Conservation (phyloP, 140 eudicot species). For the Senecio squalidus region DNA sequence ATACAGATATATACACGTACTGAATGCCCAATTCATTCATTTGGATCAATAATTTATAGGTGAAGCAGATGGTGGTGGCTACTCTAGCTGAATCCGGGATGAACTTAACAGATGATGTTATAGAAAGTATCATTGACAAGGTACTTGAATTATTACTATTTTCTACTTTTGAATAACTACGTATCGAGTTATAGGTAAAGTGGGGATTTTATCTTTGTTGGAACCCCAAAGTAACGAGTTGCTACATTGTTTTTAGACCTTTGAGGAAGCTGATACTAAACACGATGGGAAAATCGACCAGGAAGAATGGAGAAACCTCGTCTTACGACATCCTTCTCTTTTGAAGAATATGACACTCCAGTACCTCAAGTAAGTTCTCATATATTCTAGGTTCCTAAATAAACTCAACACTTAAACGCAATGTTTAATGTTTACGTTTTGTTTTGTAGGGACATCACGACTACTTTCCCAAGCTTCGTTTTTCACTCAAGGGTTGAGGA, state of each 20-base stretch:
- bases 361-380: conserved; percentile 65
- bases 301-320: conserved; percentile 95
- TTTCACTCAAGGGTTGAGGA: conserved; percentile 87
- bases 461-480: conserved; percentile 92
- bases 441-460: conserved; percentile 65
- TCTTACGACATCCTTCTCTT: conserved; percentile 82
- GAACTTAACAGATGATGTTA: conserved; percentile 78
- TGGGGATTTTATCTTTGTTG: too few relatives aligned
- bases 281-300: conserved; percentile 95
- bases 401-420: too few relatives aligned
- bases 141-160: conserved; percentile 21
- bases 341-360: conserved; percentile 91
- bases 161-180: neutral
- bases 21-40: neutral
- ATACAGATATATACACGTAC: neutral
- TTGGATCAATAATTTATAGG: conserved; percentile 30
- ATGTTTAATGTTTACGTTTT: neutral
- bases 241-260: conserved; percentile 48
- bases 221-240: neutral
- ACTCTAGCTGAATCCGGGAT: conserved; percentile 85
- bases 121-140: conserved; percentile 82
- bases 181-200: neutral
- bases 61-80: conserved; percentile 89
- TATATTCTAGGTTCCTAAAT: too few relatives aligned
- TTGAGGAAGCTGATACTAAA: conserved; percentile 96